Evolutionary conservation across 805 yeast species (phyloP), one percentile per base, ranked within the genome.

Genomic region (Saccharomycopsis javanensis): DNA sequence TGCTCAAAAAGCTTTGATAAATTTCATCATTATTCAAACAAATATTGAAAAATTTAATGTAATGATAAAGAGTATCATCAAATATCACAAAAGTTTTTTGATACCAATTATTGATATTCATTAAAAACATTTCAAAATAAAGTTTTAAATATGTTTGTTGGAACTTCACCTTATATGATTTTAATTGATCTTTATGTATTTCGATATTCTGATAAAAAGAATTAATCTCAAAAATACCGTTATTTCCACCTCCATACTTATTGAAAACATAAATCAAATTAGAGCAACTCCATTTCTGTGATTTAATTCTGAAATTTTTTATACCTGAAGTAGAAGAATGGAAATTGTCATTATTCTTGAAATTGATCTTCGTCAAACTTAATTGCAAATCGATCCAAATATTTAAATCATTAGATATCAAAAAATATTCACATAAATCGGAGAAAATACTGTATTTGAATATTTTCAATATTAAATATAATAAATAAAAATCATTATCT

Each of bases 201-300:
- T 57, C 60, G 18, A 34, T 52, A 50, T 60, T 57, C 11, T 53
- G 45, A 33, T 55, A 34, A 34, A 34, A 55, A 13, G 45, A 18
- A 25, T 57, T 54, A 16, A 50, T 31, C 10, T 76, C 77, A 62
- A 64, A 59, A 64, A 68, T 64, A 66, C 31, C 61, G 56, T 70
- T 74, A 61, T 60, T 45, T 55, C 59, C 42, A 16, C 57, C 58
- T 3, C 72, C 62, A 67, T 81, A 90, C 63, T 88, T 79, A 55
- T 79, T 77, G 64, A 86, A 84, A 18, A 90, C 72, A 63, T 92
- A 79, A 64, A 78, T 79, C 54, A 91, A 67, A 67, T 89, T 89
- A 42, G 87, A 89, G 63, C 82, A 82, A 4, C 92, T 83, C 98
- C 99, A 92, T 69, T 94, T 94, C 72, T 77, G 91, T 65, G 81